Evolutionary conservation across 306 rosid genomes (phyloP).

Genomic region (Glycine latifolia): DNA sequence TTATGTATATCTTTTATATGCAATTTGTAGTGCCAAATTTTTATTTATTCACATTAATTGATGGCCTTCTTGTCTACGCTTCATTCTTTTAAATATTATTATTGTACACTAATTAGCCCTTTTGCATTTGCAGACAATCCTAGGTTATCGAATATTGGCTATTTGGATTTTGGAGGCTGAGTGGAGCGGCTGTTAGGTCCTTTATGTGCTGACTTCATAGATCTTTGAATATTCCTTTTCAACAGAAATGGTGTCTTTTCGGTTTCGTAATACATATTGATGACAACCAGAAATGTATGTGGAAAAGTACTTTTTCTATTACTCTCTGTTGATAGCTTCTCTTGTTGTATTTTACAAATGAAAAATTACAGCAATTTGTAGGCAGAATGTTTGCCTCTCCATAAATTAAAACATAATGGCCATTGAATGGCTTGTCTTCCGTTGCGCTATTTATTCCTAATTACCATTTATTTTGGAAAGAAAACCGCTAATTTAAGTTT

Average conservation of each 20-base stretch:
- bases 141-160: conserved; percentile 45
- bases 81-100: neutral
- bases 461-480: too few species aligned
- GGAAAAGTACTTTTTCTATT: too few species aligned
- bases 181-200: conserved; percentile 37
- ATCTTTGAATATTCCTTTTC: conserved; percentile 63
- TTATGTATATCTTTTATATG: conserved; percentile 14
- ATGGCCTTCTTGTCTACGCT: conserved; percentile 31
- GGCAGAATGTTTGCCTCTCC: too few species aligned
- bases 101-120: conserved; percentile 27
- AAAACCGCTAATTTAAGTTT: too few species aligned
- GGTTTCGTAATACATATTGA: conserved; percentile 47
- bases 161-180: conserved; percentile 42
- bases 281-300: too few species aligned
- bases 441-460: too few species aligned
- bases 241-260: conserved; percentile 51
- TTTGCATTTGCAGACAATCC: conserved; percentile 41
- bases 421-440: too few species aligned
- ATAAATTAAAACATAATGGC: too few species aligned
- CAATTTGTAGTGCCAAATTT: conserved; percentile 19
- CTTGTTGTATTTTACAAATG: too few species aligned
- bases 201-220: conserved; percentile 49
- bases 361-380: too few species aligned
- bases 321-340: too few species aligned
- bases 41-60: conserved; percentile 13